Conservation (phyloP, 108 stramenopile species). For the Stephanodiscus minutulus region DNA sequence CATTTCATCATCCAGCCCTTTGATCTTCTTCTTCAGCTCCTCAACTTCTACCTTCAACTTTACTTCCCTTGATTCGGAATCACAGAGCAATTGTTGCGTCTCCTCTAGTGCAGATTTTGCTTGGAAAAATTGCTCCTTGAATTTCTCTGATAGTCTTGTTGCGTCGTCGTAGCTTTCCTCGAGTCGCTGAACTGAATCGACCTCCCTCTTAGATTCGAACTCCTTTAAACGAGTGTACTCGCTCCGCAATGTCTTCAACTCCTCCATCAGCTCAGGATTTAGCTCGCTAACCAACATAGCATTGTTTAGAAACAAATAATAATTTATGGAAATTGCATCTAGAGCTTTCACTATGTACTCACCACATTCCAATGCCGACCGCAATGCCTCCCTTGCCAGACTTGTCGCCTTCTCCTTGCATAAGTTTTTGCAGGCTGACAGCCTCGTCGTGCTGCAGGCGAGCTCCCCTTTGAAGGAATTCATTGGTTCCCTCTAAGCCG, state of each 20-base stretch:
- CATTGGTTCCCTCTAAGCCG: conserved; percentile 48
- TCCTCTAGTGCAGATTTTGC: conserved; percentile 68
- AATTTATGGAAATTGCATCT: background rate
- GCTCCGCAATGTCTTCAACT: conserved; percentile 70
- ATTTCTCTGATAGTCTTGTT: conserved; percentile 57
- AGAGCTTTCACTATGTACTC: background rate
- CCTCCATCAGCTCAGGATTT: conserved; percentile 77
- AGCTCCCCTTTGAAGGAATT: conserved; percentile 47
- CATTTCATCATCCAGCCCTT: conserved; percentile 37
- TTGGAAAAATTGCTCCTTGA: conserved; percentile 66
- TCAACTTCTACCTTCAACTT: conserved; percentile 32
- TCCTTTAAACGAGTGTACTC: conserved; percentile 73
- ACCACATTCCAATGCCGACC: conserved; percentile 79
- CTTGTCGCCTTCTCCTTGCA: conserved; percentile 53
- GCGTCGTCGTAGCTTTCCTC: conserved; percentile 74
- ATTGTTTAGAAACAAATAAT: background rate
- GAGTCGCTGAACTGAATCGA: conserved; percentile 70
- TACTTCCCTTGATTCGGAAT: conserved; percentile 27
- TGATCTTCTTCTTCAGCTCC: conserved; percentile 16
- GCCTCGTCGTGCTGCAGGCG: conserved; percentile 64
- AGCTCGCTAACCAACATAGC: conserved; percentile 55
- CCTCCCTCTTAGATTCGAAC: conserved; percentile 77
- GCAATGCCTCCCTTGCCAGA: conserved; percentile 24
- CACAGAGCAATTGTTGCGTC: conserved; percentile 44
- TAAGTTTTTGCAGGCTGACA: conserved; percentile 50